phyloP scores from a whole-genome alignment of 2,329 filamentous ascomycete species.

The Aspergillus novoparasiticus region DNA sequence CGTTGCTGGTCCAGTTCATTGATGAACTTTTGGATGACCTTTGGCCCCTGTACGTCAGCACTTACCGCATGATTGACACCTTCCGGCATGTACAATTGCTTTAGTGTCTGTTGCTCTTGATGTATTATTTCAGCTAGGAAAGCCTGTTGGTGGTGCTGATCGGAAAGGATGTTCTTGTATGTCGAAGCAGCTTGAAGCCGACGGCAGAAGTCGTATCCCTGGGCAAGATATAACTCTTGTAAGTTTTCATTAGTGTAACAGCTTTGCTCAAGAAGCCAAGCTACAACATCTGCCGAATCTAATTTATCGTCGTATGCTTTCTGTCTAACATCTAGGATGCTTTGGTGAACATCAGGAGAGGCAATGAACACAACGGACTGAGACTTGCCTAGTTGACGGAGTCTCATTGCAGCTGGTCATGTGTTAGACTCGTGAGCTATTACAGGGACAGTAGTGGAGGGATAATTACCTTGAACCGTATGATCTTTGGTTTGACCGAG shows the following conservation, averaged over 20 bases:
- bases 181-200: constrained; percentile 54
- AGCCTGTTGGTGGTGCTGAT: constrained; percentile 34
- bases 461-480: constrained; percentile 57
- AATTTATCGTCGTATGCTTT: constrained; percentile 32
- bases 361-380: constrained; percentile 60
- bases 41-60: neutral
- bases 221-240: constrained; percentile 59
- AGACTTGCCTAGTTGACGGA: constrained; percentile 60
- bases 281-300: constrained; percentile 56
- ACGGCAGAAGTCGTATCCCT: constrained; percentile 63
- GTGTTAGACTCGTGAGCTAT: neutral
- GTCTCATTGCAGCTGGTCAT: constrained; percentile 62
- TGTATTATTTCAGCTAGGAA: constrained; percentile 53
- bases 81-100: constrained; percentile 58
- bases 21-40: neutral
- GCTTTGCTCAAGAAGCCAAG: constrained; percentile 67
- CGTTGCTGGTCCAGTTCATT: constrained; percentile 25
- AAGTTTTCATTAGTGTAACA: constrained; percentile 63
- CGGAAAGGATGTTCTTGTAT: constrained; percentile 45
- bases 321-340: constrained; percentile 54
- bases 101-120: constrained; percentile 59
- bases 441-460: constrained; percentile 1
- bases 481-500: constrained; percentile 63
- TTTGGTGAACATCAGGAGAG: constrained; percentile 64
- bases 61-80: neutral